Conservation (phyloP, 805 yeast genomes). For the Lachancea fermentati region DNA sequence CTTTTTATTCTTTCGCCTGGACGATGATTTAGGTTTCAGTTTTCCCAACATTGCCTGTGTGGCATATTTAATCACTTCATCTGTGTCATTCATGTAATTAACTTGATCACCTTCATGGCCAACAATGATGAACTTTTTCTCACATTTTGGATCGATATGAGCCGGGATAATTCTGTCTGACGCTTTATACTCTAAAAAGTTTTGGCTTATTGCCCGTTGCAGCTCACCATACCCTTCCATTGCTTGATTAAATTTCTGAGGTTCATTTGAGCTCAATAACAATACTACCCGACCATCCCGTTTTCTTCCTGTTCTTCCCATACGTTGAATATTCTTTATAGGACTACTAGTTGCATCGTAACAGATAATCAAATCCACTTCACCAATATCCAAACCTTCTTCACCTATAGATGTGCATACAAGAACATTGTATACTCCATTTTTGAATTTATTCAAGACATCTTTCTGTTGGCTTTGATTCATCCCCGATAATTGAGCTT, state of each 20-base stretch:
- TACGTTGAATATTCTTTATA: constrained; percentile 85
- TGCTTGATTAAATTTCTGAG: constrained; percentile 72
- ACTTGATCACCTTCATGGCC: constrained; percentile 65
- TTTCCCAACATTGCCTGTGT: constrained; percentile 55
- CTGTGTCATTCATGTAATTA: constrained; percentile 51
- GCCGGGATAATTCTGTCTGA: constrained; percentile 69
- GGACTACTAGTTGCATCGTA: constrained; percentile 93
- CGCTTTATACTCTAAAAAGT: constrained; percentile 38
- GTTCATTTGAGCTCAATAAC: constrained; percentile 72
- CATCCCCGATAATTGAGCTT: constrained; percentile 82
- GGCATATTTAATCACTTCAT: constrained; percentile 62
- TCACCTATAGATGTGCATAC: constrained; percentile 98
- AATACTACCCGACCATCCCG: constrained; percentile 79
- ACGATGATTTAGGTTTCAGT: constrained; percentile 15
- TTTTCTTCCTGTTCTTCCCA: constrained; percentile 98
- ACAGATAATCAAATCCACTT: constrained; percentile 89
- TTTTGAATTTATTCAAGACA: constrained; percentile 65
- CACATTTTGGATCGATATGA: constrained; percentile 49
- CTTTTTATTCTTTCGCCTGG: constrained; percentile 13
- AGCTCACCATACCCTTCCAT: constrained; percentile 77
- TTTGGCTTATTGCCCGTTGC: constrained; percentile 59
- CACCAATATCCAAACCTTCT: constrained; percentile 97
- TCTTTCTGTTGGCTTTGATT: constrained; percentile 82
- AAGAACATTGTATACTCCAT: constrained; percentile 67
- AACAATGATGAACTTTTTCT: constrained; percentile 50